phyloP scores from a whole-genome alignment of 2,329 filamentous ascomycete species.

The Hypocrella siamensis region DNA sequence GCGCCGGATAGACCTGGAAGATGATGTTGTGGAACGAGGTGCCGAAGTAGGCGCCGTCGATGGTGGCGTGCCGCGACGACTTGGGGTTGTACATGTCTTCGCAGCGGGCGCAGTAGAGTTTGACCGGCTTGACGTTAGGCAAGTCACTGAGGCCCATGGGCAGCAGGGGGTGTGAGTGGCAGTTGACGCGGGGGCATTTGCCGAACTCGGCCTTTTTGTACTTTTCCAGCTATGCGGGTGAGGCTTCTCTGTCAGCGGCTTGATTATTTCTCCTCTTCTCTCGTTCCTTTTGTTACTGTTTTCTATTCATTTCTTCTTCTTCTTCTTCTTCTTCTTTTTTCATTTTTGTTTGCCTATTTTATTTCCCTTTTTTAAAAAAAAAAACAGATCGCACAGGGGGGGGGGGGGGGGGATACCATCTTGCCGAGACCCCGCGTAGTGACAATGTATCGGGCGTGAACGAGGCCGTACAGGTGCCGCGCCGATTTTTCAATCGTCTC shows the following conservation, averaged over 20 bases:
- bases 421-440: slow-evolving; percentile 87
- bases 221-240: slow-evolving; percentile 76
- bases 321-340: too few species aligned
- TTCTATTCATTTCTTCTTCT: too few species aligned
- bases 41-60: slow-evolving; percentile 96
- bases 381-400: not conserved
- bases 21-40: slow-evolving; percentile 98
- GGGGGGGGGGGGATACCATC: slow-evolving; percentile 52
- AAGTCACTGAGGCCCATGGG: slow-evolving; percentile 91
- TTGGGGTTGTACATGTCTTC: slow-evolving; percentile 99
- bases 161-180: slow-evolving; percentile 80
- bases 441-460: slow-evolving; percentile 93
- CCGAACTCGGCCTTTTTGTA: slow-evolving; percentile 98
- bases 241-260: not conserved
- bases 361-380: too few species aligned
- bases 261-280: too few species aligned
- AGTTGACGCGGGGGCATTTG: slow-evolving; percentile 93
- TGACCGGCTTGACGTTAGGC: slow-evolving; percentile 76
- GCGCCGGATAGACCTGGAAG: slow-evolving; percentile 90
- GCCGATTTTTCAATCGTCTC: slow-evolving; percentile 97
- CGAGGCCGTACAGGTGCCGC: slow-evolving; percentile 84
- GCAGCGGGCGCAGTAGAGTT: slow-evolving; percentile 92
- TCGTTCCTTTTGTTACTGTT: too few species aligned
- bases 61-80: slow-evolving; percentile 83
- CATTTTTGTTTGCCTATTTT: too few species aligned